Evolutionary conservation across 352 stramenopile genomes (phyloP), one percentile per base, ranked within the genome.

Genomic region (Pythium oligandrum): DNA sequence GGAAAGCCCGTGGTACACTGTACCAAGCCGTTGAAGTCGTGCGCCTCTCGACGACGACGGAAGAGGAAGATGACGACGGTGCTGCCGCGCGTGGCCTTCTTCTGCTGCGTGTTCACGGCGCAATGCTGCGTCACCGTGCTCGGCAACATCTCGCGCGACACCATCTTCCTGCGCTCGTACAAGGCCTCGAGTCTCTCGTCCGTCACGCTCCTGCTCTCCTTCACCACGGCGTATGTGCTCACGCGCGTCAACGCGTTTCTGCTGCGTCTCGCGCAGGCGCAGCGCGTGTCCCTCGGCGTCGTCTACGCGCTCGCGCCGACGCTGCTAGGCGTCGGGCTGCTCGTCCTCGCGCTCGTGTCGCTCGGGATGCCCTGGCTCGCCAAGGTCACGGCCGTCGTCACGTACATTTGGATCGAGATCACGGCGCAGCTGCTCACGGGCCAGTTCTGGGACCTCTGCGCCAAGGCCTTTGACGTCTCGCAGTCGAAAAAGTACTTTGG

Each of bases 361-460:
- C 61, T 92, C 17, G 64, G 50, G 4, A 51, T 63, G 40, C 78
- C 74, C 6, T 8, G 57, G 38, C 55, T 88, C n/a, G 69, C 73
- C 26, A 59, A 60, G 2, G 69, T 10, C 6, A 75, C 76, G 31
- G 76, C 75, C 10, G 80, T 92, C 4, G 56, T 64, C 52, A 74
- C 93, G 34, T 95, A 95, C 65, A 76, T 90, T 30, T 91, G 82
- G 81, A 64, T 92, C 39, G 84, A 95, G 46, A 69, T 95, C 17
- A 65, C 83, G 8, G 55, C 70, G 40, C 82, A 93, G 60, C 64
- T 89, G 56, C 66, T 95, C 40, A 84, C 72, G 11, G 81, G 89
- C 39, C 82, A 95, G 62, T 95, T 95, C 64, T 95, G 84, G 84
- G 84, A 95, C 53, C 61, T 93, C 8, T 95, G 84, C 44, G 78